Evolutionary conservation across 2,329 filamentous ascomycete species (phyloP).

Genomic region (Penicillium sp.): DNA sequence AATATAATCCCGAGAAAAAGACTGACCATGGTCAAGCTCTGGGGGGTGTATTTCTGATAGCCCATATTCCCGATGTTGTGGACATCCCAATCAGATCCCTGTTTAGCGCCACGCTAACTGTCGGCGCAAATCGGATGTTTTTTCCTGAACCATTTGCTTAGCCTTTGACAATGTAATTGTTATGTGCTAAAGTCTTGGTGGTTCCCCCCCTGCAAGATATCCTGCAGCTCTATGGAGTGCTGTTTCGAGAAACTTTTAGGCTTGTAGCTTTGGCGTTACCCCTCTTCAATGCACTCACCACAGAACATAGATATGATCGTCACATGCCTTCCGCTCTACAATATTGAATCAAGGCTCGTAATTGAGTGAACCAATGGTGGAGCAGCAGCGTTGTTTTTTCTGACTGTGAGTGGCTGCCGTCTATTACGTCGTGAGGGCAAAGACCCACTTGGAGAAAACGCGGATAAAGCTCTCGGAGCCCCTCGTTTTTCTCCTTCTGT

Average conservation of each 20-base stretch:
- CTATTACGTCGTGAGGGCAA: conserved; percentile 8
- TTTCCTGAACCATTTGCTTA: neutral
- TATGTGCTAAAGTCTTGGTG: neutral
- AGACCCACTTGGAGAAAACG: conserved; percentile 14
- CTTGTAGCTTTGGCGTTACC: neutral
- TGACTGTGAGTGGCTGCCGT: neutral
- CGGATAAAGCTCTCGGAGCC: conserved; percentile 8
- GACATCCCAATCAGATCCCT: neutral
- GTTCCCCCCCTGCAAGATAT: neutral
- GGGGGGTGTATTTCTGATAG: neutral
- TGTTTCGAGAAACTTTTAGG: neutral
- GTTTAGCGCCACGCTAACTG: conserved; percentile 3
- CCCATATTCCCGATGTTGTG: neutral
- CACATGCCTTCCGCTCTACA: neutral
- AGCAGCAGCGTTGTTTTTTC: neutral
- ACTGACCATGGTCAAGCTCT: neutral
- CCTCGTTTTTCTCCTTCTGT: conserved; percentile 2
- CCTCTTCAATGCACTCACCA: neutral
- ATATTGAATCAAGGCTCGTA: neutral
- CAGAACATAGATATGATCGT: neutral
- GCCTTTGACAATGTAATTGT: neutral
- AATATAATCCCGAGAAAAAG: neutral
- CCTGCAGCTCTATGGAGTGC: neutral
- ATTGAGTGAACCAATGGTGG: neutral
- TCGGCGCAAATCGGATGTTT: neutral